Evolutionary conservation across 139 green algal genomes (phyloP).

Genomic region (Mesotaenium endlicherianum): DNA sequence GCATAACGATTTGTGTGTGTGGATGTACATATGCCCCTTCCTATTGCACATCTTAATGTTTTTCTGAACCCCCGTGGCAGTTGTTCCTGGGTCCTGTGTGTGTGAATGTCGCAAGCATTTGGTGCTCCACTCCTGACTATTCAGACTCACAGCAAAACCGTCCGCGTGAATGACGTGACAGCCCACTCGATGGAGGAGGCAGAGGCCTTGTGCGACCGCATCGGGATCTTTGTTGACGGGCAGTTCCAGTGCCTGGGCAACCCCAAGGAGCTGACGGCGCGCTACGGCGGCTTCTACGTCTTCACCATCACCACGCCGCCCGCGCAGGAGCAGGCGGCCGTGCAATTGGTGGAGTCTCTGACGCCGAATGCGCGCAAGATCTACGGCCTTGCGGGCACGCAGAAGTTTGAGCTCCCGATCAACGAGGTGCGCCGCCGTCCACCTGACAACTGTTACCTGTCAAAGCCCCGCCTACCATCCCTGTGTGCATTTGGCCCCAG

Average conservation of each 20-base stretch:
- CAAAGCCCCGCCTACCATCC: no score
- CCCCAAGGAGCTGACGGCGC: slow-evolving; percentile 73
- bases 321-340: slow-evolving; percentile 58
- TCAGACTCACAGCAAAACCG: no score
- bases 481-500: no score
- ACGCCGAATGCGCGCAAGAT: slow-evolving; percentile 53
- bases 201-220: slow-evolving; percentile 73
- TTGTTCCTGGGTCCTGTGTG: no score
- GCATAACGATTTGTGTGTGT: no score
- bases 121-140: no score
- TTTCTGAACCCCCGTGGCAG: no score
- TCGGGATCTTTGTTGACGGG: slow-evolving; percentile 75
- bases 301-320: slow-evolving; percentile 76
- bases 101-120: no score
- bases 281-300: slow-evolving; percentile 67
- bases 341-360: slow-evolving; percentile 9
- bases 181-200: slow-evolving; percentile 59
- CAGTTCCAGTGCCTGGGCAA: slow-evolving; percentile 81
- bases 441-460: no score
- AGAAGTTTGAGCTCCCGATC: slow-evolving; percentile 68
- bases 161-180: no score
- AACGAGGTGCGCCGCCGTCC: slow-evolving; percentile 14
- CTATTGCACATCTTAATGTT: no score
- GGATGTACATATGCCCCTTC: no score
- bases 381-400: slow-evolving; percentile 66